Evolutionary conservation across 306 rosid genomes (phyloP).

Genomic region (Boehmeria nivea): DNA sequence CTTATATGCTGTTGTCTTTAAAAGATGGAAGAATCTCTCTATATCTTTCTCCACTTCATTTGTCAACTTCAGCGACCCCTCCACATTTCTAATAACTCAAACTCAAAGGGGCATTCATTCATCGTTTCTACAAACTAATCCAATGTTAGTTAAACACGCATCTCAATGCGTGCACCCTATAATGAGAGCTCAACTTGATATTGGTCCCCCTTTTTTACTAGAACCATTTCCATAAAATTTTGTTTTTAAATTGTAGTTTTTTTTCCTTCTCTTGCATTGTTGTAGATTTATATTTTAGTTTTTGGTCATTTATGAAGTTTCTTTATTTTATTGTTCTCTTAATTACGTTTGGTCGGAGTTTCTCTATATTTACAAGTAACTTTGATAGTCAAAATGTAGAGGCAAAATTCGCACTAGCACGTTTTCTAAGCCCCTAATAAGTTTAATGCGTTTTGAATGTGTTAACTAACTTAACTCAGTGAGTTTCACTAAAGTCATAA

Average conservation of each 20-base stretch:
- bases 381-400: constrained; percentile 2
- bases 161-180: constrained; percentile 27
- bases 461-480: neutral
- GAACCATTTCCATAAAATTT: neutral
- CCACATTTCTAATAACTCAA: neutral
- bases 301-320: neutral
- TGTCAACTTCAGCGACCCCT: constrained; percentile 16
- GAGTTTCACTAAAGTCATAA: constrained; percentile 3
- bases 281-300: neutral
- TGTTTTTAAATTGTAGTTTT: neutral
- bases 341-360: neutral
- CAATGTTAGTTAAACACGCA: constrained; percentile 16
- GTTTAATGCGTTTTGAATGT: constrained; percentile 7
- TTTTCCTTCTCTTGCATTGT: neutral
- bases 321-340: neutral
- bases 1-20: no score
- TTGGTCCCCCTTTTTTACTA: constrained; percentile 8
- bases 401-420: neutral
- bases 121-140: constrained; percentile 6
- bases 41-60: neutral
- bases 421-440: neutral
- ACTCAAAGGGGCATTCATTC: neutral
- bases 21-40: constrained; percentile 3
- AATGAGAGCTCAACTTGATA: constrained; percentile 9
- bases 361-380: constrained; percentile 10